phyloP scores from a whole-genome alignment of 1,284 basidiomycete genomes.

The Microbotryum lychnidis-dioicae region DNA sequence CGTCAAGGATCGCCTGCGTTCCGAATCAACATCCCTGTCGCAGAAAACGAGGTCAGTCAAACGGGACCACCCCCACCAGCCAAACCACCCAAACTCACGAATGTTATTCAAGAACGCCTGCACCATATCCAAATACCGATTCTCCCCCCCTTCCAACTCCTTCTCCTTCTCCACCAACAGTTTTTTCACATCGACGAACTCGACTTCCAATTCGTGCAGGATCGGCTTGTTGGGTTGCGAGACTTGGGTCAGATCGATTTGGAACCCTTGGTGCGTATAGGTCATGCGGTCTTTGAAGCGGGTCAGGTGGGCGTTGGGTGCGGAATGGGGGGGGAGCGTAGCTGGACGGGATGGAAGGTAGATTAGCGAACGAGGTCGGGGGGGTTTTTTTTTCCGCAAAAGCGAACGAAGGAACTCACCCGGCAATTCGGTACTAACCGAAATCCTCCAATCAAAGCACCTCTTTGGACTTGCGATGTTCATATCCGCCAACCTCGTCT shows the following conservation, averaged over 20 bases:
- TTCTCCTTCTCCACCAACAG: conserved; percentile 46
- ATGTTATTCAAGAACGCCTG: conserved; percentile 46
- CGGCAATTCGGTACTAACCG: conserved; percentile 69
- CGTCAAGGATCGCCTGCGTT: conserved; percentile 25
- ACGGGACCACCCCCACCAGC: not conserved
- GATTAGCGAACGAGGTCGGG: no score
- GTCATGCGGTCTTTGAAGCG: conserved; percentile 84
- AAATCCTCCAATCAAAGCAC: conserved; percentile 81
- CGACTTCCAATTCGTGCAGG: conserved; percentile 52
- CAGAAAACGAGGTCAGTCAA: no score
- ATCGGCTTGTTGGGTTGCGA: conserved; percentile 37
- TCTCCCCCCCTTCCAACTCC: conserved; percentile 39
- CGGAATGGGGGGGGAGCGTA: conserved; percentile 20
- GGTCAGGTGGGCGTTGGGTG: conserved; percentile 34
- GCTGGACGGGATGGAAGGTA: no score
- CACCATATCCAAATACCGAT: conserved; percentile 45
- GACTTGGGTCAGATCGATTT: conserved; percentile 90
- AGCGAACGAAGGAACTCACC: conserved; percentile 36
- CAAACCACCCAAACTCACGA: conserved; percentile 28
- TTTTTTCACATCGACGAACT: conserved; percentile 45
- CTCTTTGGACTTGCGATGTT: conserved; percentile 78
- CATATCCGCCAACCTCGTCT: conserved; percentile 75
- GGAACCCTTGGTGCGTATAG: conserved; percentile 85
- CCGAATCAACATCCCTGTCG: conserved; percentile 28
- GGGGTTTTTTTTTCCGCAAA: not conserved